These are phyloP conservation scores for Xylariaceae sp. DNA, from an alignment of 2,329 filamentous ascomycete genomes.

Conservation along the genomic window DNA sequence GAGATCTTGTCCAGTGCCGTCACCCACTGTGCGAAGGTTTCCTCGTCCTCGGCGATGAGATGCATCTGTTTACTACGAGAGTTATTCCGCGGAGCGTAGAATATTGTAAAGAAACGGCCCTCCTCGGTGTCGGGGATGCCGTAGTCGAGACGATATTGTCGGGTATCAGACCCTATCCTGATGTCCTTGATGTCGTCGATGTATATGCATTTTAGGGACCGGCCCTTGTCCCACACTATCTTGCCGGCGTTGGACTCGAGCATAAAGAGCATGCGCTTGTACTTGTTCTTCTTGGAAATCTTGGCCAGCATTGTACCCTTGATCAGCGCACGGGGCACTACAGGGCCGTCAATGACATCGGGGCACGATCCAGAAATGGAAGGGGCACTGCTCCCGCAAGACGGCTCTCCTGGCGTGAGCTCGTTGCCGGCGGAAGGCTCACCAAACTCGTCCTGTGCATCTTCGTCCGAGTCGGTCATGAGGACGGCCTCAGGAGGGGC, in stretches of 20 bases:
- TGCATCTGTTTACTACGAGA: slow-evolving; percentile 84
- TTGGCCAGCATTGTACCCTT: slow-evolving; percentile 75
- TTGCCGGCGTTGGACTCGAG: slow-evolving; percentile 80
- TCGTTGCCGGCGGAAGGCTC: slow-evolving; percentile 41
- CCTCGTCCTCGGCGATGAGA: slow-evolving; percentile 70
- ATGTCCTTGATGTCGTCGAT: slow-evolving; percentile 95
- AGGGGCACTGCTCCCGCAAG: slow-evolving; percentile 42
- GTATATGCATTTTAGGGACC: slow-evolving; percentile 79
- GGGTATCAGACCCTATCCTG: slow-evolving; percentile 73
- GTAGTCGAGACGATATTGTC: slow-evolving; percentile 84
- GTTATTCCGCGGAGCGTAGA: slow-evolving; percentile 74
- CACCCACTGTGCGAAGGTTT: slow-evolving; percentile 73
- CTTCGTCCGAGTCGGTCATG: slow-evolving; percentile 52
- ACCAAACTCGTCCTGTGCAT: slow-evolving; percentile 47
- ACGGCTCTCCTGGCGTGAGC: slow-evolving; percentile 41
- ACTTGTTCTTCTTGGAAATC: slow-evolving; percentile 74
- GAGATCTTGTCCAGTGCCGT: slow-evolving; percentile 78
- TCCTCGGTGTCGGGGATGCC: slow-evolving; percentile 63
- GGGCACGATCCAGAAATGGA: slow-evolving; percentile 40
- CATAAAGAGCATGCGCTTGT: slow-evolving; percentile 63
- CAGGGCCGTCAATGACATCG: slow-evolving; percentile 55
- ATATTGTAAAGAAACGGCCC: slow-evolving; percentile 78
- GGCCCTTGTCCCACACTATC: slow-evolving; percentile 78
- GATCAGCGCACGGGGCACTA: slow-evolving; percentile 70
- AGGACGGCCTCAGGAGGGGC: slow-evolving; percentile 44